phyloP scores from a whole-genome alignment of 2,329 filamentous ascomycete genomes.

The Chaetomium globosum region DNA sequence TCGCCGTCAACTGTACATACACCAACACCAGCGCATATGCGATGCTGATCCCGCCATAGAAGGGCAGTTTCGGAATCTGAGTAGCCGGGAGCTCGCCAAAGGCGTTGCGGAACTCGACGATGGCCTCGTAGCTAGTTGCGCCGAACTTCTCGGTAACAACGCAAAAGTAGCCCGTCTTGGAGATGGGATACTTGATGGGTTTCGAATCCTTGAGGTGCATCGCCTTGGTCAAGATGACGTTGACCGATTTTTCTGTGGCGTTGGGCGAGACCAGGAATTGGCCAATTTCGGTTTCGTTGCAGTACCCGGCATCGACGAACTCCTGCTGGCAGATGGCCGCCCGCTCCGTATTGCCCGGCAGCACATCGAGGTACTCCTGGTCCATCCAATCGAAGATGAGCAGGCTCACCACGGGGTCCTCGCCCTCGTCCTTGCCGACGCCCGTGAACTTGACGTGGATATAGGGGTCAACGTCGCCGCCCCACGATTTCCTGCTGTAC shows the following conservation, averaged over 20 bases:
- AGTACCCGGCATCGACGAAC: constrained; percentile 68
- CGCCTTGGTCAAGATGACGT: constrained; percentile 75
- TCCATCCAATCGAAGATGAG: constrained; percentile 96
- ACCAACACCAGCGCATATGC: constrained; percentile 84
- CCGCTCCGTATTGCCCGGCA: constrained; percentile 54
- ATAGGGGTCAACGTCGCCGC: constrained; percentile 83
- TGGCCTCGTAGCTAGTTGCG: constrained; percentile 70
- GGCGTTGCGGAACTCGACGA: constrained; percentile 91
- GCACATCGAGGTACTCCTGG: constrained; percentile 73
- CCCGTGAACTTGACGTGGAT: constrained; percentile 75
- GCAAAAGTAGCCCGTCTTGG: constrained; percentile 95
- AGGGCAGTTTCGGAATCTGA: constrained; percentile 95
- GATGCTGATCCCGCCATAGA: constrained; percentile 93
- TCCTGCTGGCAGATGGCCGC: constrained; percentile 72
- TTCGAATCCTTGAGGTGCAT: constrained; percentile 76
- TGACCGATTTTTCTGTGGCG: constrained; percentile 70
- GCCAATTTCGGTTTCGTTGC: constrained; percentile 76
- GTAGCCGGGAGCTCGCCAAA: constrained; percentile 94
- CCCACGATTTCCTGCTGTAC: constrained; percentile 90
- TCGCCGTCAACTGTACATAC: constrained; percentile 47
- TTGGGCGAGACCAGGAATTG: constrained; percentile 81
- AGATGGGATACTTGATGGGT: constrained; percentile 78
- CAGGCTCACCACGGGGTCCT: constrained; percentile 78
- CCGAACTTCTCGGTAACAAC: constrained; percentile 76
- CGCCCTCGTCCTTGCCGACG: constrained; percentile 55